Evolutionary conservation across 805 yeast species (phyloP).

Genomic region (Yamadazyma laniorum): DNA sequence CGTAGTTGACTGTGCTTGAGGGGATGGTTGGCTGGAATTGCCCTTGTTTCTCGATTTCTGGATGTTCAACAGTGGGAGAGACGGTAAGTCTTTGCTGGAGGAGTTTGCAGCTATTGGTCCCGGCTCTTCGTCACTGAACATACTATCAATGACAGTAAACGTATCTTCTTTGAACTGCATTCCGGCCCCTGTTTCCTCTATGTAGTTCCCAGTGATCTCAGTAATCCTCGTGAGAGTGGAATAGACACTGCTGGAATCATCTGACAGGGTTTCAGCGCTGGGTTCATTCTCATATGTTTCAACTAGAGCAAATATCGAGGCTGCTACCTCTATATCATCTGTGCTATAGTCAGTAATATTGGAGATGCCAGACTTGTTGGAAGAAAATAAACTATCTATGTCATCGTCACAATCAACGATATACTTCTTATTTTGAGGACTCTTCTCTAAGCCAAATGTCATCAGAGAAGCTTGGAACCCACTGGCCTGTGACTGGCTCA

Average conservation of each 20-base stretch:
- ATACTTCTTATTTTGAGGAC: conserved; percentile 3
- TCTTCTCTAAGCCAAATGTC: no score
- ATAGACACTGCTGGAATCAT: conserved; percentile 1
- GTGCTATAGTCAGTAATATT: conserved; percentile 3
- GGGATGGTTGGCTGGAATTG: not conserved
- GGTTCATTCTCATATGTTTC: conserved; percentile 7
- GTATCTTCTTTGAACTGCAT: not conserved
- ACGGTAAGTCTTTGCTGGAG: conserved; percentile 8
- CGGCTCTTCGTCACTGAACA: conserved; percentile 2
- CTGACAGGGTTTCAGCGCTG: not conserved
- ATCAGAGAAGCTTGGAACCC: no score
- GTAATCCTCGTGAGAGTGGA: conserved; percentile 6
- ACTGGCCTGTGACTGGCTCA: no score
- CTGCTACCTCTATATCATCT: conserved; percentile 5
- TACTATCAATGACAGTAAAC: conserved; percentile 7
- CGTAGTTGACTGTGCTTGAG: not conserved
- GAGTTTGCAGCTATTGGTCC: not conserved
- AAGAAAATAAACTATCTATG: conserved; percentile 10
- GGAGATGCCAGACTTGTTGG: conserved; percentile 6
- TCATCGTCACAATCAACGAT: conserved; percentile 11
- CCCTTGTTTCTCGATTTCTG: conserved; percentile 1
- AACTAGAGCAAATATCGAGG: conserved; percentile 9
- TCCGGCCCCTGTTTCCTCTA: conserved; percentile 3
- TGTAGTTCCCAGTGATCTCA: conserved; percentile 5
- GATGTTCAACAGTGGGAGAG: conserved; percentile 2